These are phyloP conservation scores for Erythrophleum ivorense DNA, from an alignment of 331 rosid genomes.

Conservation along the genomic window DNA sequence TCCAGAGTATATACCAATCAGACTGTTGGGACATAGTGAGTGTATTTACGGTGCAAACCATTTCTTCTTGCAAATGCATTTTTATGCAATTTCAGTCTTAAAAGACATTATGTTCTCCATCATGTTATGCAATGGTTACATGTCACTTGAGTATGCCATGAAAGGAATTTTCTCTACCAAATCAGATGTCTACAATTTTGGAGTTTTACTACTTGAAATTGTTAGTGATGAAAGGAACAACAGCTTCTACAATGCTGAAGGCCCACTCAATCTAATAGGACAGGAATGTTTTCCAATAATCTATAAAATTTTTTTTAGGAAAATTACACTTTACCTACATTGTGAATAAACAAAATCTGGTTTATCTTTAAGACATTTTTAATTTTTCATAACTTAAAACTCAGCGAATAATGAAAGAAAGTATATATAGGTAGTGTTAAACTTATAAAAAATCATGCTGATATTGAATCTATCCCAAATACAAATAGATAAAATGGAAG, in stretches of 20 bases:
- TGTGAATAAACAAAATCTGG: background rate
- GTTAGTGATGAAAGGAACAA: too few species aligned
- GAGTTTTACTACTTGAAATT: background rate
- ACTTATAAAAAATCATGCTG: too few species aligned
- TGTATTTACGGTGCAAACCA: background rate
- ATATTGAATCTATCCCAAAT: too few species aligned
- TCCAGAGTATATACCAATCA: background rate
- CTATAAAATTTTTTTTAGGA: too few species aligned
- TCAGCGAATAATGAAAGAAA: too few species aligned
- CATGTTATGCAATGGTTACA: background rate
- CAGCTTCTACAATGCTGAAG: too few species aligned
- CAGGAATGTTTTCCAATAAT: too few species aligned
- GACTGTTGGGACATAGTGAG: constrained; percentile 7
- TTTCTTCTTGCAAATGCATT: background rate
- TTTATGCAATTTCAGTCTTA: background rate
- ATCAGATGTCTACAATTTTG: background rate
- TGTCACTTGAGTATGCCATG: constrained; percentile 1
- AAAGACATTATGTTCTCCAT: background rate
- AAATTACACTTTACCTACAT: background rate
- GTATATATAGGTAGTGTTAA: too few species aligned
- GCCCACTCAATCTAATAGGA: too few species aligned
- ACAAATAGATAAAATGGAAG: too few species aligned
- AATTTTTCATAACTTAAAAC: too few species aligned
- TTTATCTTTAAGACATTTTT: too few species aligned
- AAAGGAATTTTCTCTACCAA: background rate